These are phyloP conservation scores for Citrus sp. DNA, from an alignment of 345 rosid species.

Conservation along the genomic window DNA sequence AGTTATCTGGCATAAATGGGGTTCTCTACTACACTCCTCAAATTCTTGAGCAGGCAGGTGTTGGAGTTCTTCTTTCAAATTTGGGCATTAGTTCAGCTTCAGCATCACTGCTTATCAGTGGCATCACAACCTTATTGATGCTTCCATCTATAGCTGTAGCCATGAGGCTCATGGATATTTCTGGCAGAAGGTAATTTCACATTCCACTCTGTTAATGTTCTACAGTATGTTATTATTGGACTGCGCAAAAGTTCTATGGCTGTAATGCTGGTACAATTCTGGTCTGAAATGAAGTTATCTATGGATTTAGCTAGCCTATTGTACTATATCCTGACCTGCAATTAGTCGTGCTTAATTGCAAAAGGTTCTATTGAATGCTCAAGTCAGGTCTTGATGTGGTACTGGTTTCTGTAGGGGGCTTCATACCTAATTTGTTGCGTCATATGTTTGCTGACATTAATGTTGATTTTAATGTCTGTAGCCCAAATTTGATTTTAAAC, in stretches of 20 bases:
- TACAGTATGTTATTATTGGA: neutral
- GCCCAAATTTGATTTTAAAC: neutral
- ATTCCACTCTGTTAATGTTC: neutral
- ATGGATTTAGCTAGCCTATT: neutral
- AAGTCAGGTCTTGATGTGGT: neutral
- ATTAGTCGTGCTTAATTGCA: neutral
- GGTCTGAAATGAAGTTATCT: neutral
- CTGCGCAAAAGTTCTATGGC: neutral
- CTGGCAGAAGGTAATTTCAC: constrained; percentile 79
- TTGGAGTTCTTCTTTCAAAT: constrained; percentile 77
- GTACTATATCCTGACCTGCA: neutral
- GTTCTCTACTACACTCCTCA: constrained; percentile 97
- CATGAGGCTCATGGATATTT: constrained; percentile 90
- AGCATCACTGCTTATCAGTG: constrained; percentile 79
- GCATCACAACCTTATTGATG: constrained; percentile 84
- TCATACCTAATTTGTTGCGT: neutral
- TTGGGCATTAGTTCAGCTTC: constrained; percentile 73
- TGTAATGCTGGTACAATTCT: neutral
- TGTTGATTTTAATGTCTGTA: neutral
- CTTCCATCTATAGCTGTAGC: constrained; percentile 93
- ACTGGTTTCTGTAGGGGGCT: too few species aligned
- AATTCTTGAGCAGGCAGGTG: constrained; percentile 96
- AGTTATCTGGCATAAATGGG: constrained; percentile 98
- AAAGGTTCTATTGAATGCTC: neutral
- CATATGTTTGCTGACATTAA: neutral